phyloP scores from a whole-genome alignment of 2,329 filamentous ascomycete species.

The Pseudopithomyces chartarum region DNA sequence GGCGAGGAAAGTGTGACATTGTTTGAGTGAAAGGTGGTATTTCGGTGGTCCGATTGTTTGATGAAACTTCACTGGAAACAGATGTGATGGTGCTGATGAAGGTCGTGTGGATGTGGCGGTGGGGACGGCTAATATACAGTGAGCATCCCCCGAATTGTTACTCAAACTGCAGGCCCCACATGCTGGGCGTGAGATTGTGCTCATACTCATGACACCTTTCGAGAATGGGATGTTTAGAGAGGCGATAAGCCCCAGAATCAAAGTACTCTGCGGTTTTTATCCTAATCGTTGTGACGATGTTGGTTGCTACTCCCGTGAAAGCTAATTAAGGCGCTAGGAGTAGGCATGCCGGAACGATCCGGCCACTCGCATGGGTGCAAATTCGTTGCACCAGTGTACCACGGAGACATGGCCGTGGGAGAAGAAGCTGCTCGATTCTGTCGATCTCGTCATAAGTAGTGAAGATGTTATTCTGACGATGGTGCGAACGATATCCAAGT shows the following conservation, averaged over 20 bases:
- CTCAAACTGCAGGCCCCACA: conserved; percentile 4
- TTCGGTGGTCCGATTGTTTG: neutral
- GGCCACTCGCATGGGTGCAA: conserved; percentile 6
- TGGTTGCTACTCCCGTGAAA: neutral
- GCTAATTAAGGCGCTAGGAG: conserved; percentile 1
- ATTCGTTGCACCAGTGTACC: neutral
- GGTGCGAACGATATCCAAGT: too few species aligned
- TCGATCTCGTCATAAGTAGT: too few species aligned
- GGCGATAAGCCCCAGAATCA: neutral
- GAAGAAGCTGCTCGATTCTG: too few species aligned
- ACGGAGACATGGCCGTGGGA: neutral
- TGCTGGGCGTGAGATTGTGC: neutral
- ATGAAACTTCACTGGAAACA: neutral
- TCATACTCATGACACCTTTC: neutral
- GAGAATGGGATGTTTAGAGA: neutral
- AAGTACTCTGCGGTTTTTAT: neutral
- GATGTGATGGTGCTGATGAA: conserved; percentile 1
- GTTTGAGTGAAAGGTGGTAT: neutral
- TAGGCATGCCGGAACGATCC: conserved; percentile 1
- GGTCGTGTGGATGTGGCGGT: conserved; percentile 1
- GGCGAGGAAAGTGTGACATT: conserved; percentile 24
- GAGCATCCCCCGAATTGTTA: neutral
- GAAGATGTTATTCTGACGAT: too few species aligned
- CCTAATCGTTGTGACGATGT: neutral
- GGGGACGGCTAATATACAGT: conserved; percentile 6